Base-by-base conservation (phyloP, 768 basidiomycete species). In the Strobilomyces dryophilus region DNA sequence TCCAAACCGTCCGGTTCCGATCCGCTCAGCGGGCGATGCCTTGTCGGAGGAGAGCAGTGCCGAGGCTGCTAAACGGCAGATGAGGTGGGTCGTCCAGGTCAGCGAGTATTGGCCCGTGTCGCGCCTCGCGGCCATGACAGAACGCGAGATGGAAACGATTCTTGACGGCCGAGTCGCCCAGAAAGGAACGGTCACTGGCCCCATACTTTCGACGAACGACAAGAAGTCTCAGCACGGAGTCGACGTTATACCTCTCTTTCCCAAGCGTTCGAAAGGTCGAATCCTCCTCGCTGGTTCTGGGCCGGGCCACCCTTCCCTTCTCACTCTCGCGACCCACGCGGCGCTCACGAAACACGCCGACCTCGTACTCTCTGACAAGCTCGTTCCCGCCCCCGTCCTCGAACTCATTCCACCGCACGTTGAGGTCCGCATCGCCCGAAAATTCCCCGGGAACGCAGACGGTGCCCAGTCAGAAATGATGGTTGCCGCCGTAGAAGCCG, bases 381-480 rank as follows among this genome's bases (percentile, higher is more conserved):
- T 99, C 27, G 95, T 98, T 2, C 95, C 95, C 0, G 79, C 86
- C 14, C 83, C 86, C 8, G 88, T 99, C 9, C 83, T 99, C 18
- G 84, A 80, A 0, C 76, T 98, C 26, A 90, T 98, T 48, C 95
- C 95, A 0, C 67, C 76, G 7, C 70, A 74, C 26, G 80, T 86
- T 0, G 79, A 85, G 51, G 78, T 98, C 8, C 85, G 85, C 45
- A 97, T 98, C 61, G 97, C 97, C 17, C 87, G 87, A 59, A 99
- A 99, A 65, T 98, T 95, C 73, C 97, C 97, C 0, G 97, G 97
- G 0, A 98, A 98, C 65, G 92, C 93, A 2, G 95, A 99, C 45
- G 87, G 87, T 14, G 93, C 95, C 2, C 97, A 99, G 68, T 80
- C 77, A 35, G 97, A 98, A 71, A 84, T 98, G 79, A 95, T 97